phyloP scores from a whole-genome alignment of 352 stramenopile species.

The Phytophthora capsici region DNA sequence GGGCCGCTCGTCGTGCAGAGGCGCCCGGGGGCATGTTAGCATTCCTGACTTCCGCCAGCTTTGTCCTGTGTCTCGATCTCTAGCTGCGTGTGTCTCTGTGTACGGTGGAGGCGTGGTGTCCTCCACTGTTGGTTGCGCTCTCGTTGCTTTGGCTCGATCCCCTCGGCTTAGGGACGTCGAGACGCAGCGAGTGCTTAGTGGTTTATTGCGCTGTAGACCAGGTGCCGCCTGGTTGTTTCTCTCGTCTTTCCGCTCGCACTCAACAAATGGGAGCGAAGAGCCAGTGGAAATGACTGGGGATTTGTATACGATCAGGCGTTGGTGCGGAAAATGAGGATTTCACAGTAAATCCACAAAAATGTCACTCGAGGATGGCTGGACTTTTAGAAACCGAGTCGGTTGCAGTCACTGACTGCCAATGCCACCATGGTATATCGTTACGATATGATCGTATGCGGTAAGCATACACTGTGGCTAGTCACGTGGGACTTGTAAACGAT shows the following conservation, averaged over 20 bases:
- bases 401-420: too few relatives aligned
- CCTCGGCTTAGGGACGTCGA: conserved; percentile 7
- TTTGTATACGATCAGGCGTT: conserved; percentile 25
- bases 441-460: too few relatives aligned
- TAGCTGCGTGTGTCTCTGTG: conserved; percentile 10
- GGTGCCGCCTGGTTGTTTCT: conserved; percentile 31
- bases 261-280: conserved; percentile 17
- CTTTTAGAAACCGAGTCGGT: neutral
- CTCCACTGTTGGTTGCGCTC: conserved; percentile 21
- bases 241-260: conserved; percentile 26
- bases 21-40: conserved; percentile 27
- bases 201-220: conserved; percentile 10
- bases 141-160: neutral
- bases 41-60: conserved; percentile 32
- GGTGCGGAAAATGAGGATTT: conserved; percentile 9
- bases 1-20: conserved; percentile 9
- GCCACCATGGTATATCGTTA: too few relatives aligned
- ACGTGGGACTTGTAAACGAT: too few relatives aligned
- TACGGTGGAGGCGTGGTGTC: conserved; percentile 13
- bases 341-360: conserved; percentile 8
- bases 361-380: neutral
- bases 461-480: too few relatives aligned
- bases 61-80: conserved; percentile 6
- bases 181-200: neutral
- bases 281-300: conserved; percentile 22